Evolutionary conservation across 106 monocot species (phyloP).

Genomic region (Acorus calamus): DNA sequence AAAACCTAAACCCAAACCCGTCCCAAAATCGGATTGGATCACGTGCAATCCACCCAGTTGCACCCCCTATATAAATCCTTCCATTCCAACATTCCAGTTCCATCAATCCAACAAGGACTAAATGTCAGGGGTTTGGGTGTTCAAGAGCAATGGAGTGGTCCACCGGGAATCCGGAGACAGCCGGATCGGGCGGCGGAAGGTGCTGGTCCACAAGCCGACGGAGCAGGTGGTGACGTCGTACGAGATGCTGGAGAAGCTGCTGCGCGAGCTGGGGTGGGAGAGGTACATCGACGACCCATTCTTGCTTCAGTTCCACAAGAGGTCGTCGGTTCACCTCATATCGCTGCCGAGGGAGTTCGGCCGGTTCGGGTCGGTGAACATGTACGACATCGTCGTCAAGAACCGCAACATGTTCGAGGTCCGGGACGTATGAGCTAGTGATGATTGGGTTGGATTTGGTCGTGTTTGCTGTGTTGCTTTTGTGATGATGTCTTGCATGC

Average conservation of each 20-base stretch:
- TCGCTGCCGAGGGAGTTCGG: slow-evolving; percentile 55
- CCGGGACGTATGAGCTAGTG: slow-evolving; percentile 28
- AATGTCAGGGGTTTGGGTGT: slow-evolving; percentile 18
- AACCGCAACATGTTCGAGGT: slow-evolving; percentile 66
- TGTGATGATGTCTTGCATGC: too few relatives aligned
- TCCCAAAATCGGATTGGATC: too few relatives aligned
- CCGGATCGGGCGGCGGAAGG: slow-evolving; percentile 23
- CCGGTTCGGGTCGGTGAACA: slow-evolving; percentile 39
- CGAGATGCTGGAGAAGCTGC: slow-evolving; percentile 38
- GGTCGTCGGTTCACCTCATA: slow-evolving; percentile 47
- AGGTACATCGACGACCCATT: slow-evolving; percentile 24
- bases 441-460: too few relatives aligned
- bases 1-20: too few relatives aligned
- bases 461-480: too few relatives aligned
- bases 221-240: slow-evolving; percentile 45
- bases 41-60: too few relatives aligned
- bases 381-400: slow-evolving; percentile 84
- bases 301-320: slow-evolving; percentile 65
- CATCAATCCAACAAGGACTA: too few relatives aligned
- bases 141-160: slow-evolving; percentile 8
- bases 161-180: slow-evolving; percentile 1
- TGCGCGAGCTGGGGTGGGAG: slow-evolving; percentile 48
- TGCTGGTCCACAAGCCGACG: slow-evolving; percentile 47
- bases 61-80: too few relatives aligned
- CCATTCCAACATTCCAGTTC: too few relatives aligned